Percentiles rank a stretch among this genome's conserved stretches.
phyloP scores from a whole-genome alignment of 1,284 basidiomycete species.

The Ustilago bromivora region DNA sequence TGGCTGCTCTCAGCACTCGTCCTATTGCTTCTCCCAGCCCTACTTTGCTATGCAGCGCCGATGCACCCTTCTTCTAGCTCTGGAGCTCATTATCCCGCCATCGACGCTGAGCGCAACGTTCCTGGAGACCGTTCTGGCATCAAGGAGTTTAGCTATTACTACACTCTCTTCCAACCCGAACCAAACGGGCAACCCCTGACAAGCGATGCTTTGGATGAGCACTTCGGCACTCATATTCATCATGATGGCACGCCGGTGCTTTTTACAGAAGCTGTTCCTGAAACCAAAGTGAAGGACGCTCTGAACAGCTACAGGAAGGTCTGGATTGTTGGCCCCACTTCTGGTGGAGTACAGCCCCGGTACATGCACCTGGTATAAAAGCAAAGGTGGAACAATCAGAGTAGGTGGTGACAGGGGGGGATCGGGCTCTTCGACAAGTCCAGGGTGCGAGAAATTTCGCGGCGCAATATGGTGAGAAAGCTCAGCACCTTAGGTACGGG shows the following conservation, averaged over 20 bases:
- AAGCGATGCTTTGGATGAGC: not conserved
- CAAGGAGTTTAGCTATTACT: too few species aligned
- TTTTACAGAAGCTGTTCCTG: not conserved
- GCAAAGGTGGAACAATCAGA: not conserved
- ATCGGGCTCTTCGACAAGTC: not conserved
- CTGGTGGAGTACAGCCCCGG: fast-evolving
- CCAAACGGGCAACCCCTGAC: too few species aligned
- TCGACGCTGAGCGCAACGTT: too few species aligned
- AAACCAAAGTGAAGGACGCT: not conserved
- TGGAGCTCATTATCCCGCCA: too few species aligned
- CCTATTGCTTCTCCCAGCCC: not conserved
- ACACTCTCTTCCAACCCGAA: too few species aligned
- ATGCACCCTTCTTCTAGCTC: not conserved
- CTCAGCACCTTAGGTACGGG: constrained; percentile 8
- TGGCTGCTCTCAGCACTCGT: constrained; percentile 11
- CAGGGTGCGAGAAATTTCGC: not conserved
- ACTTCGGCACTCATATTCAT: not conserved
- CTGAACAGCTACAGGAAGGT: not conserved
- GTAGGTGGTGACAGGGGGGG: not conserved
- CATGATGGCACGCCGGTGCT: not conserved
- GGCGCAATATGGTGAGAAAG: not conserved
- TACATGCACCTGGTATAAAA: not conserved
- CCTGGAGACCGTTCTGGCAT: too few species aligned
- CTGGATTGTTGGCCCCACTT: not conserved
- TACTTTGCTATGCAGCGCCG: not conserved